phyloP scores from a whole-genome alignment of 208 protist genomes.

The Acanthamoeba divionensis region DNA sequence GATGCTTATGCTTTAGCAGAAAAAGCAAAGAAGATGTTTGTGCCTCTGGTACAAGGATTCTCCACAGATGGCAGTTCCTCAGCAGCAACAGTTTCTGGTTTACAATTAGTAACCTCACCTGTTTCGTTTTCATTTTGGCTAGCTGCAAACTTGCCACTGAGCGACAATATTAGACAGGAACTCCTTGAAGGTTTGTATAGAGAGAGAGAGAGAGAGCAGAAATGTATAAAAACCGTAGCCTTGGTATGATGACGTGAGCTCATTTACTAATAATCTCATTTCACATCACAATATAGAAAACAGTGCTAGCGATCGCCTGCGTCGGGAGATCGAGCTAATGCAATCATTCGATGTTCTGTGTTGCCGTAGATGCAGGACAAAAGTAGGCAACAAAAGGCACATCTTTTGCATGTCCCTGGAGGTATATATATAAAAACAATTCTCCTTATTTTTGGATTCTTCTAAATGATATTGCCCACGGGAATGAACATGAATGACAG shows the following conservation, averaged over 20 bases:
- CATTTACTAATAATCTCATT: too few species aligned
- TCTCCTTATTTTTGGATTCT: background rate
- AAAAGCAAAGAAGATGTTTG: background rate
- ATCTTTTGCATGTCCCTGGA: constrained; percentile 52
- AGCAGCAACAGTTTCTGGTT: too few species aligned
- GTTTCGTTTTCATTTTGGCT: constrained; percentile 39
- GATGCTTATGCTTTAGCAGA: background rate
- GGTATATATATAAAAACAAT: background rate
- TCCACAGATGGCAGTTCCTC: too few species aligned
- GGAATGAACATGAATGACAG: background rate
- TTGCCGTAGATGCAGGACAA: background rate
- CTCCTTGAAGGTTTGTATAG: constrained; percentile 17
- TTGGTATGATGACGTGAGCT: too few species aligned
- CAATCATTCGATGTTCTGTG: background rate
- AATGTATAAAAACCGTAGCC: too few species aligned
- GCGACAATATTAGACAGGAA: background rate
- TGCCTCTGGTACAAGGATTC: too few species aligned
- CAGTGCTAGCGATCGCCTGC: background rate
- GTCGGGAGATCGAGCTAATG: constrained; percentile 31
- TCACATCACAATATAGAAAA: too few species aligned
- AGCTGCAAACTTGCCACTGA: background rate
- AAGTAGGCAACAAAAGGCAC: background rate
- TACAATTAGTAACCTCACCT: too few species aligned
- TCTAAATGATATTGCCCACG: background rate
- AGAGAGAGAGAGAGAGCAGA: too few species aligned